Percentiles rank a stretch among this genome's conserved stretches.
Conservation (phyloP, 2,329 filamentous ascomycete genomes). For the Ciborinia camelliae region DNA sequence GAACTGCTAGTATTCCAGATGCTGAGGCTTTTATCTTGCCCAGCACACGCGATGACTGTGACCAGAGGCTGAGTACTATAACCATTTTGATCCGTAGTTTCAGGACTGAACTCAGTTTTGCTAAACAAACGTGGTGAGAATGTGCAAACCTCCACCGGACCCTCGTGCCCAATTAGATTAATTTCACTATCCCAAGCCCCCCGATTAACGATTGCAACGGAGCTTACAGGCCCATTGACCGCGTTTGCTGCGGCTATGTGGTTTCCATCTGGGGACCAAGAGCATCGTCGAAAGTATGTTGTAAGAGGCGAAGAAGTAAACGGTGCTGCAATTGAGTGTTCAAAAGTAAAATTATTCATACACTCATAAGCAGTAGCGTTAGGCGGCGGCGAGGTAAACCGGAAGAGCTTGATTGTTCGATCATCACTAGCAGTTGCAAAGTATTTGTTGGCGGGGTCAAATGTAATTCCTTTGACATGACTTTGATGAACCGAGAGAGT, state of each 20-base stretch:
- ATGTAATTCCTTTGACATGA: slow-evolving; percentile 98
- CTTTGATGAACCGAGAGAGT: slow-evolving; percentile 89
- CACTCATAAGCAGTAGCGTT: slow-evolving; percentile 94
- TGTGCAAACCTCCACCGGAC: slow-evolving; percentile 92
- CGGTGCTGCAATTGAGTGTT: slow-evolving; percentile 83
- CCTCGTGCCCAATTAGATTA: slow-evolving; percentile 95
- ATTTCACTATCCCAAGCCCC: slow-evolving; percentile 94
- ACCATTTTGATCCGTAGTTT: slow-evolving; percentile 49
- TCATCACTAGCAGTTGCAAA: slow-evolving; percentile 98
- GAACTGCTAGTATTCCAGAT: slow-evolving; percentile 98
- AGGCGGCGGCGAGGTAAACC: slow-evolving; percentile 84
- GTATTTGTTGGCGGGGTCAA: slow-evolving; percentile 98
- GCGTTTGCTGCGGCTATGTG: slow-evolving; percentile 97
- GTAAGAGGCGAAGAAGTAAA: slow-evolving; percentile 91
- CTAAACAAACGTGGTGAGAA: slow-evolving; percentile 92
- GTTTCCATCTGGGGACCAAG: slow-evolving; percentile 95
- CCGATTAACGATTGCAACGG: slow-evolving; percentile 91
- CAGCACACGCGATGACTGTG: slow-evolving; percentile 93
- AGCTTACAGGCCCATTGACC: slow-evolving; percentile 94
- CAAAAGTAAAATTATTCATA: slow-evolving; percentile 92
- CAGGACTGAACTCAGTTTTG: slow-evolving; percentile 55
- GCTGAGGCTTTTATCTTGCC: slow-evolving; percentile 92
- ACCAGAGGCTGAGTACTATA: slow-evolving; percentile 55
- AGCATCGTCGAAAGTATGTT: slow-evolving; percentile 93
- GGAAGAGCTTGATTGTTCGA: slow-evolving; percentile 92